Base-by-base conservation (phyloP, 208 protist species). In the Trypanosoma scelopori region DNA sequence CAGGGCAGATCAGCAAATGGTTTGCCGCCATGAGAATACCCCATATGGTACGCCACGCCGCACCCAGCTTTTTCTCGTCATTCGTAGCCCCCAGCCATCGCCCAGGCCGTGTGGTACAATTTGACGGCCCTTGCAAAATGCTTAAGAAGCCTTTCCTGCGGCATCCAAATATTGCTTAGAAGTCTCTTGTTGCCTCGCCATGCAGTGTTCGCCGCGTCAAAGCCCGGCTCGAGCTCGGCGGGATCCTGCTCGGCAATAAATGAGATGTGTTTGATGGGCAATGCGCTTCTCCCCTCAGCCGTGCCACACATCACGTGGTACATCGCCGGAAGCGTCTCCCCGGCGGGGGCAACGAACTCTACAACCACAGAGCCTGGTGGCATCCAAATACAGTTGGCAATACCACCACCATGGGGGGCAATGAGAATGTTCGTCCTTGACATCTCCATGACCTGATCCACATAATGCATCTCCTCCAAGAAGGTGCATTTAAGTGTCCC, bases 301-400 rank as follows among this genome's bases (percentile, higher is more conserved):
- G 11, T 9, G 15, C 50, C 9, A 49, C 71, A 77, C 65, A 69
- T 47, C 12, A 4, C 35, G 25, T 74, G 55, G 43, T 77, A 74
- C 53, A 77, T 59, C n/a, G 35, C 3, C 39, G 45, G 56, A 15
- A 77, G 43, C 4, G 42, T 60, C 15, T 47, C 71, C 18, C 71
- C 71, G 30, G 58, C 64, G 7, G 71, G 71, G 15, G 65, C 39
- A 1, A 69, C 71, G 32, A 77, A 71, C 47, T 77, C 71, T 57
- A 77, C 45, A 7, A 72, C 64, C 13, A 77, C 65, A 11, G 55
- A 64, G 3, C 71, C 71, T 15, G 55, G 52, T 35, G 52, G 71
- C 71, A 77, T 77, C 71, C 71, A 77, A 28, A 77, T 55, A 58
- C 71, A 77, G 47, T 77, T 77, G 37, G 66, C 71, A 18, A 77